phyloP scores from a whole-genome alignment of 306 rosid species.

The Senna tora region DNA sequence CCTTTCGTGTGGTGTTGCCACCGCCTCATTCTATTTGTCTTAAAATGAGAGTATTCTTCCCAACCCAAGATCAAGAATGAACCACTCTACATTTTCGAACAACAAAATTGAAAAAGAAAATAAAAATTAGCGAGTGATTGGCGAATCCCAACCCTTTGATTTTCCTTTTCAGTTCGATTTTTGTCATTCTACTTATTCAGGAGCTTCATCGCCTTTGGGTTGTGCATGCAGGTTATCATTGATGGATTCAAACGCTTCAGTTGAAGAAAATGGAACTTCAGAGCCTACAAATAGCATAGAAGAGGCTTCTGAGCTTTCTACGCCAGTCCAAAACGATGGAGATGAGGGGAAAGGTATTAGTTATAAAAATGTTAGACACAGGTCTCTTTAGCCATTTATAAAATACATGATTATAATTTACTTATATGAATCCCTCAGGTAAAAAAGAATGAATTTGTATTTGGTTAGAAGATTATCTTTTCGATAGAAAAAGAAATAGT shows the following conservation, averaged over 20 bases:
- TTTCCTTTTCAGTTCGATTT: not conserved
- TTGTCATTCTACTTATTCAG: not conserved
- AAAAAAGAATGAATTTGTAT: slow-evolving; percentile 1
- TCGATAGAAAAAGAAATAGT: too few relatives aligned
- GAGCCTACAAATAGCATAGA: slow-evolving; percentile 47
- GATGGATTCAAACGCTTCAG: slow-evolving; percentile 50
- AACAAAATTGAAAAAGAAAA: not conserved
- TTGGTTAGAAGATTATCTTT: not conserved
- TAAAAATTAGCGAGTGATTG: not conserved
- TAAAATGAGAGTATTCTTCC: not conserved
- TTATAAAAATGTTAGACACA: not conserved
- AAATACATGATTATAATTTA: not conserved
- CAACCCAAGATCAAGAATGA: not conserved
- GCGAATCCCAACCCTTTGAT: not conserved
- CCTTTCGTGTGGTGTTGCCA: not conserved
- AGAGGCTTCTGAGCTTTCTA: slow-evolving; percentile 47
- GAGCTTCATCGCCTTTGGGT: not conserved
- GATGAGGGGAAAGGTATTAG: slow-evolving; percentile 67
- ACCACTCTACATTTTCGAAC: not conserved
- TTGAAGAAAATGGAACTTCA: slow-evolving; percentile 51
- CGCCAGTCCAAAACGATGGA: slow-evolving; percentile 48
- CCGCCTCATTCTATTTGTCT: not conserved
- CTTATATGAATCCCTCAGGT: slow-evolving; percentile 2
- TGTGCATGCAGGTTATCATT: slow-evolving; percentile 30
- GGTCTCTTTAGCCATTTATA: not conserved